Percentiles rank a stretch among this genome's conserved stretches.
Conservation (phyloP, 805 yeast genomes). For the Barnettozyma populi region DNA sequence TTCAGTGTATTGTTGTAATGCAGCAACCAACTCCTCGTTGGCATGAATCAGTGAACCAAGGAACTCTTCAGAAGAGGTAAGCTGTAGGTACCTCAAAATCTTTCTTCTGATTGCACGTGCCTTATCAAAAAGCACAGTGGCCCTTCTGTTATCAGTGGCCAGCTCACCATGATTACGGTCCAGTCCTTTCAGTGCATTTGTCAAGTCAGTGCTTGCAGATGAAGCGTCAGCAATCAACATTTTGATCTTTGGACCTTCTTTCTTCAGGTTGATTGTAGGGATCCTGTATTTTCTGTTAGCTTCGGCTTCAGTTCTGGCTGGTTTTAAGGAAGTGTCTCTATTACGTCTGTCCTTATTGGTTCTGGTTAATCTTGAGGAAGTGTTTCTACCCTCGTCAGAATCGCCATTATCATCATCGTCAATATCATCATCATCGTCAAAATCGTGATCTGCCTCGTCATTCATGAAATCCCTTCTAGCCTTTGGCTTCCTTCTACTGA, state of each 20-base stretch:
- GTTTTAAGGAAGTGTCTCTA: background rate
- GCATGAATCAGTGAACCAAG: conserved; percentile 85
- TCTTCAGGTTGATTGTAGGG: conserved; percentile 61
- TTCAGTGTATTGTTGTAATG: conserved; percentile 65
- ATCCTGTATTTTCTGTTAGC: conserved; percentile 49
- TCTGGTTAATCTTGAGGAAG: no score
- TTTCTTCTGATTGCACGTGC: conserved; percentile 73
- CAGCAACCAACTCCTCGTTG: conserved; percentile 80
- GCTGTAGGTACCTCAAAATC: conserved; percentile 76
- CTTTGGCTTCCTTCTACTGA: conserved; percentile 19
- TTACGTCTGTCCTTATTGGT: conserved; percentile 1
- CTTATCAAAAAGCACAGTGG: conserved; percentile 63
- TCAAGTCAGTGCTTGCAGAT: conserved; percentile 64
- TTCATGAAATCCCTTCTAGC: conserved; percentile 37
- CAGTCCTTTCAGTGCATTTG: conserved; percentile 46
- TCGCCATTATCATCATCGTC: conserved; percentile 27
- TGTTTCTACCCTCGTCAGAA: no score
- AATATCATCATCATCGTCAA: conserved; percentile 29
- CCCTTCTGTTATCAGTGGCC: conserved; percentile 59
- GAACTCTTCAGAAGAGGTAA: conserved; percentile 77
- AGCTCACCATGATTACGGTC: conserved; percentile 40
- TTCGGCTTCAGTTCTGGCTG: conserved; percentile 19
- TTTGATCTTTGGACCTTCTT: conserved; percentile 70
- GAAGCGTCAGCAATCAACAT: conserved; percentile 68
- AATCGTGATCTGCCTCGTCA: conserved; percentile 43